Conservation (phyloP, 2,329 filamentous ascomycete species). For the Fusarium agapanthi region DNA sequence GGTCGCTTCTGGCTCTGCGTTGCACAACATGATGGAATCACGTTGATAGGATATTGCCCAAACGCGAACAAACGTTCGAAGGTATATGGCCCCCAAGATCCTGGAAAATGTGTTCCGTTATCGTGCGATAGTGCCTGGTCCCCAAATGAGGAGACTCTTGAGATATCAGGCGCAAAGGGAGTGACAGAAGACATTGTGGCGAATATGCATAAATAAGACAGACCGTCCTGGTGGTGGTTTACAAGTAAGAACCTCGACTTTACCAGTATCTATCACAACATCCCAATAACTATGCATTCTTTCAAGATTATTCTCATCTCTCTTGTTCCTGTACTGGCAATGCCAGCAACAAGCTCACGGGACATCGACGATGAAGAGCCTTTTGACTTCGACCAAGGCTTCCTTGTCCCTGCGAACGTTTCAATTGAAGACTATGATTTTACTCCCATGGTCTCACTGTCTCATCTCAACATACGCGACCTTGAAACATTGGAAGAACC, state of each 20-base stretch:
- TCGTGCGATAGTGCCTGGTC: neutral
- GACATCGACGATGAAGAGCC: neutral
- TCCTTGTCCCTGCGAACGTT: neutral
- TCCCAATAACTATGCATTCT: neutral
- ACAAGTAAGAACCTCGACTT: rapidly evolving
- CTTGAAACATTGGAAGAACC: neutral
- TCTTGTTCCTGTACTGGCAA: neutral
- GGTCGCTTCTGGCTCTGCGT: neutral
- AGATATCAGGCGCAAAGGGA: neutral
- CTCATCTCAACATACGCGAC: neutral
- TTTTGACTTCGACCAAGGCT: neutral
- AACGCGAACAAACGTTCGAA: neutral
- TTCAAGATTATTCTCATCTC: neutral
- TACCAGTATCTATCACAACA: rapidly evolving
- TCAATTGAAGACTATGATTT: neutral
- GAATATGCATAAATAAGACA: neutral
- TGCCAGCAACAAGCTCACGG: neutral
- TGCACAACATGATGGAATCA: too few species aligned
- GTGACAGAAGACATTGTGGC: rapidly evolving
- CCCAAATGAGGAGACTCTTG: neutral
- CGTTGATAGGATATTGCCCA: neutral
- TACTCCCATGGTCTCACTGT: neutral
- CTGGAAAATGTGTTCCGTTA: neutral
- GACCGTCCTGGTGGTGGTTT: neutral
- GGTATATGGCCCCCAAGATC: neutral